These are phyloP conservation scores for Coemansia reversa DNA, from an alignment of 192 early-diverging fungal genomes.

Conservation along the genomic window DNA sequence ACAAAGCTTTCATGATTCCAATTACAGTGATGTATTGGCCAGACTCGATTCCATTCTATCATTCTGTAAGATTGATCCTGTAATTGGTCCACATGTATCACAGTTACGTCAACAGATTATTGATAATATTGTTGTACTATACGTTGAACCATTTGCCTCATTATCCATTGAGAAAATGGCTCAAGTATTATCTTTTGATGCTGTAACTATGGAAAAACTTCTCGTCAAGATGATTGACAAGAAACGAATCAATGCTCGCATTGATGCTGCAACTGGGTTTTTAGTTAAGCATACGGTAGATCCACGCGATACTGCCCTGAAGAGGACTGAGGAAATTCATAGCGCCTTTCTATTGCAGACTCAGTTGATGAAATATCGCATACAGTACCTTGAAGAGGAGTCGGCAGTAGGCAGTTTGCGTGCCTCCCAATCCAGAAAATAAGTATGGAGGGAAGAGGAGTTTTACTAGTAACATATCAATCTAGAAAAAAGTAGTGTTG, in stretches of 20 bases:
- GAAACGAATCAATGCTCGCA: conserved; percentile 32
- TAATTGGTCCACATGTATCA: conserved; percentile 23
- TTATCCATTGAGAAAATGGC: conserved; percentile 37
- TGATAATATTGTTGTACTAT: conserved; percentile 44
- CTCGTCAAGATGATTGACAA: conserved; percentile 36
- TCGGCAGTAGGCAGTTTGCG: neutral
- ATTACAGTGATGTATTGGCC: conserved; percentile 32
- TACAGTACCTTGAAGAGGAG: conserved; percentile 46
- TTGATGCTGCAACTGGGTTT: conserved; percentile 35
- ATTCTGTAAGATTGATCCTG: conserved; percentile 33
- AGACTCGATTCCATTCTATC: conserved; percentile 25
- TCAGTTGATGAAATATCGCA: conserved; percentile 37
- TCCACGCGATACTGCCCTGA: conserved; percentile 34
- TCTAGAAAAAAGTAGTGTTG: neutral
- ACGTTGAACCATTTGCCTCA: conserved; percentile 42
- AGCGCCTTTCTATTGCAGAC: conserved; percentile 21
- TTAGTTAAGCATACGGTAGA: conserved; percentile 30
- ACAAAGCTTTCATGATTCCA: conserved; percentile 27
- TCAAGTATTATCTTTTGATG: conserved; percentile 21
- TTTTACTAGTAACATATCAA: neutral
- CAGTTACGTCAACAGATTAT: conserved; percentile 15
- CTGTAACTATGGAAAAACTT: conserved; percentile 21
- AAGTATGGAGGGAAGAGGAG: neutral
- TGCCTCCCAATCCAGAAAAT: neutral
- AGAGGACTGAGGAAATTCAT: conserved; percentile 33